phyloP scores from a whole-genome alignment of 257 asterid species.

The Primulina huaijiensis region DNA sequence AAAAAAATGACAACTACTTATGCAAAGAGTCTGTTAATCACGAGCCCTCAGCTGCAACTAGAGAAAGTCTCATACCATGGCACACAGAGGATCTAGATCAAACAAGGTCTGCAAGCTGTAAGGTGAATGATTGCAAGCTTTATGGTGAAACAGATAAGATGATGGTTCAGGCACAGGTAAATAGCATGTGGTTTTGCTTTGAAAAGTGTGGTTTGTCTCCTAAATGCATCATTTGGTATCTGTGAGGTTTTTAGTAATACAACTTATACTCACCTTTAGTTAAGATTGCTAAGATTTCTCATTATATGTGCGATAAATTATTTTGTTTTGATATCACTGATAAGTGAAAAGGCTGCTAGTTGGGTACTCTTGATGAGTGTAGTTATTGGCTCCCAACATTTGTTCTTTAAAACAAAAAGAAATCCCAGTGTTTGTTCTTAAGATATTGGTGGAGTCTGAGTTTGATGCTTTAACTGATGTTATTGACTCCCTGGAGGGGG shows the following conservation, averaged over 20 bases:
- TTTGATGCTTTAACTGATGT: conserved; percentile 18
- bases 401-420: neutral
- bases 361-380: neutral
- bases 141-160: conserved; percentile 8
- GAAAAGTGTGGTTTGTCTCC: conserved; percentile 12
- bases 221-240: conserved; percentile 11
- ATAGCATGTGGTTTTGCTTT: neutral
- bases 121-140: conserved; percentile 20
- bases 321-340: neutral
- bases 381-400: neutral
- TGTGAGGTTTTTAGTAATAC: neutral
- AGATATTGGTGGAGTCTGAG: neutral
- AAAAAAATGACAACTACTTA: conserved; percentile 33
- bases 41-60: conserved; percentile 21
- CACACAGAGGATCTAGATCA: conserved; percentile 20
- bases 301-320: neutral
- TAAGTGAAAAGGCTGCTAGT: neutral
- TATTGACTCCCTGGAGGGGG: conserved; percentile 35
- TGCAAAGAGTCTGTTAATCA: conserved; percentile 30
- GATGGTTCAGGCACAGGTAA: conserved; percentile 34
- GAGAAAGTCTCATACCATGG: conserved; percentile 20
- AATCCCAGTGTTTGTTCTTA: neutral
- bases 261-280: neutral
- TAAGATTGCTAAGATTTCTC: conserved; percentile 1
- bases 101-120: conserved; percentile 21